Conservation (phyloP, 495 filamentous ascomycete genomes). For the Patellaria atrata region DNA sequence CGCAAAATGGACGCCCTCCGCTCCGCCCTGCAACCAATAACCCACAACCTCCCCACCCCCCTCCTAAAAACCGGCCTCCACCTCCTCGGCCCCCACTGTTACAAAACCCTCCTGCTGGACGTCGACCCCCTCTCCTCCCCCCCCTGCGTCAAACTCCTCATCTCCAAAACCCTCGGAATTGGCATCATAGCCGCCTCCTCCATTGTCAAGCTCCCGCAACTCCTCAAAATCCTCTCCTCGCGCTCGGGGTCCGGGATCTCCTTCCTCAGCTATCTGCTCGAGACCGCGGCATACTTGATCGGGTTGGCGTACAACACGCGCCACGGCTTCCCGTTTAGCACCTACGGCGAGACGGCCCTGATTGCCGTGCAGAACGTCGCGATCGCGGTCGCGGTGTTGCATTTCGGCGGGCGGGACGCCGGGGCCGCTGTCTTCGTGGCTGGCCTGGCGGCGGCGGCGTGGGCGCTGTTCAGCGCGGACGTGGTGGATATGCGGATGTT, state of each 20-base stretch:
- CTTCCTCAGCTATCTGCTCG: conserved; percentile 82
- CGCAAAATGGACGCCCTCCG: conserved; percentile 38
- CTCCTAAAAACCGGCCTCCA: conserved; percentile 60
- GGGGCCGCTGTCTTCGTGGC: conserved; percentile 63
- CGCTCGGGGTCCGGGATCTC: conserved; percentile 67
- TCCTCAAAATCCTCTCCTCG: conserved; percentile 73
- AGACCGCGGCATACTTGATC: conserved; percentile 73
- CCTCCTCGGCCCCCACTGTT: conserved; percentile 71
- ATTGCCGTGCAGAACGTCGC: conserved; percentile 85
- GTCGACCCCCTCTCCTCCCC: conserved; percentile 54
- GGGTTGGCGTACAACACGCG: conserved; percentile 79
- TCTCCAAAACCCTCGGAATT: conserved; percentile 84
- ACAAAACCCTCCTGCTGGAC: conserved; percentile 65
- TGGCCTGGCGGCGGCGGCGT: conserved; percentile 49
- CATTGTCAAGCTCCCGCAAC: conserved; percentile 91
- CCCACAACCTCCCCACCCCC: conserved; percentile 62
- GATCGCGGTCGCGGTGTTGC: conserved; percentile 70
- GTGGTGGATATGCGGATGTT: conserved; percentile 54
- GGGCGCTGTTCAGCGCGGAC: conserved; percentile 49
- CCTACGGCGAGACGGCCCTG: conserved; percentile 84
- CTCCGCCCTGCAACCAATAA: conserved; percentile 55
- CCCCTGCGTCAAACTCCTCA: conserved; percentile 67
- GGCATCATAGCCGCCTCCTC: conserved; percentile 79
- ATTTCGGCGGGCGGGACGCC: conserved; percentile 47
- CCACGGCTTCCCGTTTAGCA: conserved; percentile 85